Evolutionary conservation across 2,329 filamentous ascomycete species (phyloP).

Genomic region (Cercospora nicotianae): DNA sequence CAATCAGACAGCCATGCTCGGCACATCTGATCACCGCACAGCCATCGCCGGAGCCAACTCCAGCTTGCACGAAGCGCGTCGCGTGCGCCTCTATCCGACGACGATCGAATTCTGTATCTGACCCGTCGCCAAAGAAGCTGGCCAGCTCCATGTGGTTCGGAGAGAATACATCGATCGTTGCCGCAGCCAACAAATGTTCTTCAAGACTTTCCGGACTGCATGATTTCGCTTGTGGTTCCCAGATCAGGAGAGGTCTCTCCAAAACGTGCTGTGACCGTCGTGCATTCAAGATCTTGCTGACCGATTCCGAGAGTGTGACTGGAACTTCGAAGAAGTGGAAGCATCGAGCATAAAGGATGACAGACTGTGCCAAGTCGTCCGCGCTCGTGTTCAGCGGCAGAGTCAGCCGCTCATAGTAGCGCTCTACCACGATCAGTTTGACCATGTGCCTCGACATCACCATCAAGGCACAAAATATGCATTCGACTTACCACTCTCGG

Average conservation of each 20-base stretch:
- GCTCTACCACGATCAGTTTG: constrained; percentile 13
- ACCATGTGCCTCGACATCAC: neutral
- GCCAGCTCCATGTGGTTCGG: constrained; percentile 35
- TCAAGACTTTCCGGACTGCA: constrained; percentile 27
- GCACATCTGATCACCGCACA: constrained; percentile 30
- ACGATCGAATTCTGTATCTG: constrained; percentile 17
- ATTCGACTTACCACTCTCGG: constrained; percentile 21
- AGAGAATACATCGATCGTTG: constrained; percentile 32
- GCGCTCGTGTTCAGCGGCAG: constrained; percentile 25
- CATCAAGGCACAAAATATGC: neutral
- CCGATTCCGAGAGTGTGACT: constrained; percentile 18
- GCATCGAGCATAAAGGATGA: constrained; percentile 10
- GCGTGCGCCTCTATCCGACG: constrained; percentile 27
- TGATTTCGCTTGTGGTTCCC: constrained; percentile 35
- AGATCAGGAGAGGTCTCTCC: constrained; percentile 26
- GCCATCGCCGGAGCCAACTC: constrained; percentile 19
- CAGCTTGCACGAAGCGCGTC: constrained; percentile 21
- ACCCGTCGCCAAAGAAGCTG: constrained; percentile 25
- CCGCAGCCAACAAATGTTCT: constrained; percentile 22
- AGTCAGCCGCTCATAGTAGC: constrained; percentile 30
- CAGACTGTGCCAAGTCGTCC: constrained; percentile 17
- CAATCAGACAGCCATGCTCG: constrained; percentile 32
- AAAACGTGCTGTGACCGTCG: neutral
- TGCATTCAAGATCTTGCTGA: constrained; percentile 8
- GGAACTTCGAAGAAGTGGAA: constrained; percentile 35